Conservation (phyloP, 2,329 filamentous ascomycete genomes). For the Kalmusia sp. region DNA sequence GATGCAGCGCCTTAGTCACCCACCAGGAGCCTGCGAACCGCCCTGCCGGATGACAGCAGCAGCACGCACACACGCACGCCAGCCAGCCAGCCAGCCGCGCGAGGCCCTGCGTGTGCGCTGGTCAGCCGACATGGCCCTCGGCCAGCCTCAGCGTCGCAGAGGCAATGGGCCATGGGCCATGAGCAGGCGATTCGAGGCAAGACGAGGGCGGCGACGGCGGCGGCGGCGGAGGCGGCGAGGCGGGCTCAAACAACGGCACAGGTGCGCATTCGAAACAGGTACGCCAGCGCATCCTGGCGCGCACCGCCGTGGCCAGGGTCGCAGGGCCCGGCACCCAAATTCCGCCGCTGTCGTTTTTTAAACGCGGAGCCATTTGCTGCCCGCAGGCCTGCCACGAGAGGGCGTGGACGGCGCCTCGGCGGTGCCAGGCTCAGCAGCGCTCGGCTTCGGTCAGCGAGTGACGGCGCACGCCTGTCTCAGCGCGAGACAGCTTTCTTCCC, state of each 20-base stretch:
- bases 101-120: conserved; percentile 19
- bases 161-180: conserved; percentile 10
- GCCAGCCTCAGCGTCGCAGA: conserved; percentile 3
- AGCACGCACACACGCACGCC: conserved; percentile 33
- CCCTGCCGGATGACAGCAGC: conserved; percentile 39
- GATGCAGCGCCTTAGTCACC: not conserved
- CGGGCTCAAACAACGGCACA: conserved; percentile 36
- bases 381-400: conserved; percentile 34
- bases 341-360: conserved; percentile 39
- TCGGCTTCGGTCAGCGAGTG: conserved; percentile 33
- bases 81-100: conserved; percentile 20
- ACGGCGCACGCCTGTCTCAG: conserved; percentile 2
- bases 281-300: conserved; percentile 33
- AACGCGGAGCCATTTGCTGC: conserved; percentile 41
- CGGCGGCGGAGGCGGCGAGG: conserved; percentile 22
- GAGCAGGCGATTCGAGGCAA: conserved; percentile 4
- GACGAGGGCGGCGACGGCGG: not conserved
- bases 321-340: conserved; percentile 37
- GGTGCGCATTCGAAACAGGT: conserved; percentile 40
- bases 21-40: conserved; percentile 23
- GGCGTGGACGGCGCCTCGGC: conserved; percentile 27
- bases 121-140: conserved; percentile 21
- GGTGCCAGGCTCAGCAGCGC: conserved; percentile 33
- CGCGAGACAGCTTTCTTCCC: too few species aligned
- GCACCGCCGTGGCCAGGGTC: conserved; percentile 17